A percentile compares a stretch with the other conserved stretches of the same genome.
Evolutionary conservation across 768 basidiomycete species (phyloP).

Genomic region (Leccinum boreale): DNA sequence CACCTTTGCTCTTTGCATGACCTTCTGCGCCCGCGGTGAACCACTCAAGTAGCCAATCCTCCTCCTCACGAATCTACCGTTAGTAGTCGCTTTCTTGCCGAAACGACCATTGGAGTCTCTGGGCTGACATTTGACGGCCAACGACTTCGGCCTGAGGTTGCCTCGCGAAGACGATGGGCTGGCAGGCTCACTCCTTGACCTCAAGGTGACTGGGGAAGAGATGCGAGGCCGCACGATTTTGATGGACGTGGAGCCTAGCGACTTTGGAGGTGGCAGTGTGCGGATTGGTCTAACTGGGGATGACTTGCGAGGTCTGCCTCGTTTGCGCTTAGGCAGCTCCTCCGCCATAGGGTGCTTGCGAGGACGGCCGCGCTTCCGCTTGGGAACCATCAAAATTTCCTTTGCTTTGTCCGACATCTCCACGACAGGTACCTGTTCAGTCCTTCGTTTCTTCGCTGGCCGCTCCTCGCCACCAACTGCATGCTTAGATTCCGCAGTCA

Average conservation of each 20-base stretch:
- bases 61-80: slow-evolving; percentile 42
- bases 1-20: slow-evolving; percentile 40
- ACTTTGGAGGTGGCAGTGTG: slow-evolving; percentile 10
- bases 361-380: slow-evolving; percentile 34
- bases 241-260: slow-evolving; percentile 6
- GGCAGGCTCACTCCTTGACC: slow-evolving; percentile 19
- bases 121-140: slow-evolving; percentile 51
- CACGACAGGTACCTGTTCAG: slow-evolving; percentile 31
- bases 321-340: slow-evolving; percentile 32
- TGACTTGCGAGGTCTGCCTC: slow-evolving; percentile 34
- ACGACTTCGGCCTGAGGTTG: slow-evolving; percentile 38
- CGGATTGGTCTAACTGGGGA: slow-evolving; percentile 15
- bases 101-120: slow-evolving; percentile 65
- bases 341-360: slow-evolving; percentile 33
- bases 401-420: slow-evolving; percentile 35
- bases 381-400: slow-evolving; percentile 29
- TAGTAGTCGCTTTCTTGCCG: slow-evolving; percentile 55
- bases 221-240: slow-evolving; percentile 11
- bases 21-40: slow-evolving; percentile 39
- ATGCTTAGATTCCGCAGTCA: slow-evolving; percentile 55
- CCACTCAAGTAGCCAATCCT: slow-evolving; percentile 21
- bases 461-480: slow-evolving; percentile 41
- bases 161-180: slow-evolving; percentile 26
- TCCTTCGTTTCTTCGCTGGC: slow-evolving; percentile 49
- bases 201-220: slow-evolving; percentile 20